Evolutionary conservation across 192 early-diverging fungal species (phyloP).

Genomic region (Backusella luteola): DNA sequence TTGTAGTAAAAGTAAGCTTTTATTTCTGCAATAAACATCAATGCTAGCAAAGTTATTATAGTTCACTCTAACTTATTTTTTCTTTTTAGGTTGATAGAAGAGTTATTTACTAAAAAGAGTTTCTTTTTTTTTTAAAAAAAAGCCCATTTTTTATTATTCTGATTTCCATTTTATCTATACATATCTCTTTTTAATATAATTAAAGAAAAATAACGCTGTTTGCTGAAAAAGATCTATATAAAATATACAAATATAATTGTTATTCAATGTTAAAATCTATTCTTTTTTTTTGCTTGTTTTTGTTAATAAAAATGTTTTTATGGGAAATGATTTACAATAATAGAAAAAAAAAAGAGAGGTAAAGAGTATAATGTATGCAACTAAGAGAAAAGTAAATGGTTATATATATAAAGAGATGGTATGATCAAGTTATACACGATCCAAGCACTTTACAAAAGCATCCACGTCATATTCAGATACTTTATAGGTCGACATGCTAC

Average conservation of each 20-base stretch:
- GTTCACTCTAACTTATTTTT: background rate
- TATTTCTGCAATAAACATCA: background rate
- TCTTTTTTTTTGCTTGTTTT: background rate
- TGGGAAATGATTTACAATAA: background rate
- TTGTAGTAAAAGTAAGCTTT: slow-evolving; percentile 63
- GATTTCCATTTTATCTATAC: background rate
- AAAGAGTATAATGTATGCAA: slow-evolving; percentile 11
- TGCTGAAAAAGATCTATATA: no score
- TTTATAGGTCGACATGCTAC: background rate
- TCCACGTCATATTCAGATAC: slow-evolving; percentile 23
- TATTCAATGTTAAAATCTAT: background rate
- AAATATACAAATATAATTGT: no score
- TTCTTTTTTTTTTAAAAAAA: background rate
- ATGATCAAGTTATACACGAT: background rate
- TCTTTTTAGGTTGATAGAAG: slow-evolving; percentile 9
- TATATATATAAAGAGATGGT: background rate
- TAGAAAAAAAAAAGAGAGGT: slow-evolving; percentile 6
- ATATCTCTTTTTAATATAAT: background rate
- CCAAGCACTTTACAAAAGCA: slow-evolving; percentile 17
- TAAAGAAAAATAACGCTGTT: no score
- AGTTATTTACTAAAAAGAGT: slow-evolving; percentile 6
- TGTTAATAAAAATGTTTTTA: background rate
- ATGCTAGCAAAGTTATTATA: background rate
- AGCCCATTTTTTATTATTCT: background rate
- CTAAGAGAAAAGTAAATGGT: background rate